Conservation (phyloP, 352 stramenopile genomes). For the Pythium folliculosum region DNA sequence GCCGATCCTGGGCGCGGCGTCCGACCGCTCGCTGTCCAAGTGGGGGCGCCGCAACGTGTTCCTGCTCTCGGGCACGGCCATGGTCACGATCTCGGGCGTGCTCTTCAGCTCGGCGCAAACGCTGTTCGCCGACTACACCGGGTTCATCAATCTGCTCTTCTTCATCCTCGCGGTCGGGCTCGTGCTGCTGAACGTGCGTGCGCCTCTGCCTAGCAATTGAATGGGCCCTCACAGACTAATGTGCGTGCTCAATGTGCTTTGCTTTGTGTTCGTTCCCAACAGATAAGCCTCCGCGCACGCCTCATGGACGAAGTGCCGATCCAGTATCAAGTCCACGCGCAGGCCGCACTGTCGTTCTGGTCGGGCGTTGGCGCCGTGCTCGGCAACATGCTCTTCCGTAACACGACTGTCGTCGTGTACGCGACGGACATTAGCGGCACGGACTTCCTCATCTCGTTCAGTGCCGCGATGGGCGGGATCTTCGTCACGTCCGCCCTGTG, state of each 20-base stretch:
- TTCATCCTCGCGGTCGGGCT: slow-evolving; percentile 65
- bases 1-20: slow-evolving; percentile 70
- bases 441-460: slow-evolving; percentile 70
- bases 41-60: slow-evolving; percentile 74
- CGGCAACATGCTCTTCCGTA: slow-evolving; percentile 65
- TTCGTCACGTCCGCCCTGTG: slow-evolving; percentile 51
- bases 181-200: slow-evolving; percentile 57
- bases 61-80: slow-evolving; percentile 47
- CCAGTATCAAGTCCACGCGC: slow-evolving; percentile 78
- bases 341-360: slow-evolving; percentile 70
- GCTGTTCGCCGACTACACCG: slow-evolving; percentile 50
- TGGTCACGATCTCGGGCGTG: slow-evolving; percentile 52
- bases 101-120: slow-evolving; percentile 68
- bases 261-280: background rate
- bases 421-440: slow-evolving; percentile 65
- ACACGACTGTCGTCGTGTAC: slow-evolving; percentile 68
- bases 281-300: slow-evolving; percentile 69
- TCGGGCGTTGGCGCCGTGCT: slow-evolving; percentile 60
- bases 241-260: slow-evolving; percentile 2
- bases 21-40: slow-evolving; percentile 70
- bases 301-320: slow-evolving; percentile 79
- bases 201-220: too few species aligned
- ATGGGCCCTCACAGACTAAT: too few species aligned
- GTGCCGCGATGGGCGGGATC: slow-evolving; percentile 48
- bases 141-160: slow-evolving; percentile 52